Base-by-base conservation (phyloP, 306 rosid species). In the apple (Malus domestica) region DNA sequence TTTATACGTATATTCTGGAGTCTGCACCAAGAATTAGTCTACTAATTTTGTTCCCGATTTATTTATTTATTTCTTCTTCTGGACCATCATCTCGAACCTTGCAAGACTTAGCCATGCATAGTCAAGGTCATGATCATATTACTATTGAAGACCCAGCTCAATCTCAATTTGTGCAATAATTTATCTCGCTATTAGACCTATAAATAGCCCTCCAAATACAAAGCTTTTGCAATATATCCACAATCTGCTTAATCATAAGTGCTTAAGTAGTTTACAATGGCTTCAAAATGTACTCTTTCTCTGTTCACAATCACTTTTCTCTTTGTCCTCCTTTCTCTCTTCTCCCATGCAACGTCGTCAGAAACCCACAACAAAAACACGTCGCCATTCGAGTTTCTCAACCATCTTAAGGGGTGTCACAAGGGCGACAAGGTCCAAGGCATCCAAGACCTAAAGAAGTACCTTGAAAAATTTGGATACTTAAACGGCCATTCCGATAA, bases 401-500 rank as follows among this genome's bases (percentile, higher is more conserved):
- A 73, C 4, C 64, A 76, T 67, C 82, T 87, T 1, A 35, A 69
- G 71, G 89, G 87, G 10, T 64, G 76, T 33, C 76, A 73, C 35
- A 70, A 73, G 61, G 89, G 89, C 8, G 87, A 88, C 22, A 79
- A 70, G 3, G 46, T 20, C 62, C 73, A 81, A 71, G 89, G 84
- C 45, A 70, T 83, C 70, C 49, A 10, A 15, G 68, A 79, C 33
- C 84, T 88, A 40, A 83, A 81, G 32, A 79, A 65, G 9, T 79
- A 85, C 80, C 86, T 88, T 2, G 22, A 67, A 63, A 80, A 57
- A 0, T 81, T 72, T 27, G 91, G 89, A 59, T 88, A 83, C 83
- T 75, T 88, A 12, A 74, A 13, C 2, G 11, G 13, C 45, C 22
- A 58, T 25, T 42, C 35, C 15, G 27, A 42, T 3, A 55, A 72